Base-by-base conservation (phyloP, 1,284 basidiomycete species). In the Leucoagaricus sp. region DNA sequence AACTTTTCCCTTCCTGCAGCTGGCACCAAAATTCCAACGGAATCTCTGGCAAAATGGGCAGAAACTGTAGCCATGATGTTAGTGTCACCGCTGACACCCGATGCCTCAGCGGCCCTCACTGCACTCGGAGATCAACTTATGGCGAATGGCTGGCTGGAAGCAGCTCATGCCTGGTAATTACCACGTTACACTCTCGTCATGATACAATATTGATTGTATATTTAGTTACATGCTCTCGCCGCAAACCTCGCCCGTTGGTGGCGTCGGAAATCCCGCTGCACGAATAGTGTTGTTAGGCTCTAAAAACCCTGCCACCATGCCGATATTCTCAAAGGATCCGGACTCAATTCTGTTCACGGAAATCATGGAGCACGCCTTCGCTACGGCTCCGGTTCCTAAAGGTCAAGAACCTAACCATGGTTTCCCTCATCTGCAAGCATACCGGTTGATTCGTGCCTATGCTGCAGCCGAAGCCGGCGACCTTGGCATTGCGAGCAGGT, bases 321-420 rank as follows among this genome's bases (percentile, higher is more conserved):
- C 82, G 0, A 77, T 73, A 34, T 89, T 87, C 65, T 75, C 80
- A 65, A 85, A 83, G 65, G 87, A 96, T 67, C 73, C 83, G 8
- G 96, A 98, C 68, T 76, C 87, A 6, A 79, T 95, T 58, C 84
- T 97, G 60, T 86, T 98, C 63, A 89, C 94, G 5, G 97, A 99
- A 75, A 88, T 98, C 40, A 77, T 89, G 8, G 97, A 99, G 73
- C 99, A 94, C 69, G 95, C 94, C 0, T 72, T 95, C 57, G 93
- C 93, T 17, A 75, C 98, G 21, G 76, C 83, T 15, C 74, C 87
- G 0, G 73, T 84, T 0, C 68, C 79, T 4, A 98, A 98, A 73
- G 93, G 95, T 7, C 90, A 94, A 64, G 96, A 98, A 57, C 65
- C 86, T 0, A 96, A 93, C 70, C 70, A 75, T 36, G 94, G 96